A percentile compares a stretch with the other conserved stretches of the same genome.
Evolutionary conservation across 257 asterid genomes (phyloP).

Genomic region (Oldenlandia corymbosa): DNA sequence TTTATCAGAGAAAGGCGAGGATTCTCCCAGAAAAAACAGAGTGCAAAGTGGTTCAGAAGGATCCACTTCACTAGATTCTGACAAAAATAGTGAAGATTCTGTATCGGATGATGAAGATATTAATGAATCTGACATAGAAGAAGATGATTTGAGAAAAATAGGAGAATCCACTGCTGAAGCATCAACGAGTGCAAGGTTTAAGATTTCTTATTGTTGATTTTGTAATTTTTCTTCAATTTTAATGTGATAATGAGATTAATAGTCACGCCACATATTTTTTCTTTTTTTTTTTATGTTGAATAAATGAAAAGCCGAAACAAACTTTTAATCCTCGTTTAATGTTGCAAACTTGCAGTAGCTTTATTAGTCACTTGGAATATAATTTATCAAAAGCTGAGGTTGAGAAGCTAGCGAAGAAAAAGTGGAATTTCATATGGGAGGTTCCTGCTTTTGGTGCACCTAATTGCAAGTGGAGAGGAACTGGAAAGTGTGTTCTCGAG

Average conservation of each 20-base stretch:
- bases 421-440: conserved; percentile 78
- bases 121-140: conserved; percentile 49
- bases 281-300: too few species aligned
- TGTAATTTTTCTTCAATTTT: neutral
- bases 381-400: conserved; percentile 49
- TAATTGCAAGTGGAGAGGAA: conserved; percentile 82
- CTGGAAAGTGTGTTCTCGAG: conserved; percentile 61
- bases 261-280: too few species aligned
- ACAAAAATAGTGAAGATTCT: conserved; percentile 34
- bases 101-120: conserved; percentile 37
- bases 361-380: conserved; percentile 57
- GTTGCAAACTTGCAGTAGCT: conserved; percentile 45
- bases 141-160: conserved; percentile 32
- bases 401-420: conserved; percentile 39
- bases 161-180: conserved; percentile 30
- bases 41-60: conserved; percentile 23
- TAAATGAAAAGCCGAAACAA: too few species aligned
- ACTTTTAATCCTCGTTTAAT: neutral
- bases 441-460: conserved; percentile 53
- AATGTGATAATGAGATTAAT: neutral
- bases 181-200: conserved; percentile 45
- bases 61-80: conserved; percentile 16
- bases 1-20: conserved; percentile 36
- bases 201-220: conserved; percentile 7
- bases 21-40: conserved; percentile 25